Evolutionary conservation across 176 grass and related monocot genomes (phyloP), one percentile per base, ranked within the genome.

Genomic region (Microstegium vimineum): DNA sequence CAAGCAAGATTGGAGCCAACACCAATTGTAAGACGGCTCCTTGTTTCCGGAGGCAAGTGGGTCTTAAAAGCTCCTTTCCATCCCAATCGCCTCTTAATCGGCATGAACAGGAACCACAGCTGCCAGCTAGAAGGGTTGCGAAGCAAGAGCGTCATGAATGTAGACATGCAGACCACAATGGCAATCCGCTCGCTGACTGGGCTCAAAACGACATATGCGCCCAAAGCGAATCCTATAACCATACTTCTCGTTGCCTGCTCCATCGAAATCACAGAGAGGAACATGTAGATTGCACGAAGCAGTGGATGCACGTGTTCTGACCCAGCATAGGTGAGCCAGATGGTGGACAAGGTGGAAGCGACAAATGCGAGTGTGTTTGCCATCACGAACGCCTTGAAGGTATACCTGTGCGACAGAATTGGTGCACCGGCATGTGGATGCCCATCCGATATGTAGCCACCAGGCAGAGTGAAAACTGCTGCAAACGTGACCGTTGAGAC

Each of bases 371-470:
- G 77, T 0, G 85, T 81, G 82, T 91, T 84, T 13, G 89, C 76
- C 82, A 91, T 85, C 46, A 91, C 85, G 38, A 91, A 91, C 38
- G 89, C 85, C 66, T 91, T 91, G 89, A 91, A 91, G 59, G 85
- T 70, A 76, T 91, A 91, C 51, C 82, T 85, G 77, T 87, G 69
- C 16, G 73, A 87, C 12, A 91, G 41, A 78, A 81, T 85, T 54
- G 89, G 89, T 42, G 85, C 78, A 10, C 89, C 89, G 0, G 76
- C 81, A 47, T 91, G 76, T 76, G 80, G 85, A 80, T 90, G 69
- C 20, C 81, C 82, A 51, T 91, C 89, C 0, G 81, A 87, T 77
- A 88, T 85, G 72, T 85, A 68, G 36, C 89, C 86, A 10, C 85
- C 85, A 0, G 89, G 89, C 26, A 88, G 73, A 25, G 85, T 88